Evolutionary conservation across 2,329 filamentous ascomycete genomes (phyloP).

Genomic region (Trematosphaeria pertusa): DNA sequence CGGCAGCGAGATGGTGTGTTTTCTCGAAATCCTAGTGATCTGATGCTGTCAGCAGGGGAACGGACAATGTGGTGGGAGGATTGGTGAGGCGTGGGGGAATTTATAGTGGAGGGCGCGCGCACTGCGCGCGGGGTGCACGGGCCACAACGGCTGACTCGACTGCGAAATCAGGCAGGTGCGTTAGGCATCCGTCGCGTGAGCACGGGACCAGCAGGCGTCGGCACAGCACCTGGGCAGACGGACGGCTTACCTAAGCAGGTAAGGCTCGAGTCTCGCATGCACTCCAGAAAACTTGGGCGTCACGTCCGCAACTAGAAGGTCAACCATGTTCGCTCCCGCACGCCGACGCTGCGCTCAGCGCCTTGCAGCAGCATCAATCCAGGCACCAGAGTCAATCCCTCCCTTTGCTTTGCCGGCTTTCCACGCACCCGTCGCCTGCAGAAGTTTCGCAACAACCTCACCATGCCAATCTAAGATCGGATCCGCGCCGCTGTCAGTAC

Average conservation of each 20-base stretch:
- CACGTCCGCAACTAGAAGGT: conserved; percentile 13
- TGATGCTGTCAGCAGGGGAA: too few relatives aligned
- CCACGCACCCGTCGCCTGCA: conserved; percentile 54
- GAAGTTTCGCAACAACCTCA: conserved; percentile 75
- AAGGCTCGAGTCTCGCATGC: too few relatives aligned
- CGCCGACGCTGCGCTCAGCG: conserved; percentile 63
- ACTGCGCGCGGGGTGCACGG: too few relatives aligned
- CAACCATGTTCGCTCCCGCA: conserved; percentile 69
- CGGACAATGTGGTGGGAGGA: too few relatives aligned
- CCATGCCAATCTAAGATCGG: conserved; percentile 82
- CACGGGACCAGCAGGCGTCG: conserved; percentile 10
- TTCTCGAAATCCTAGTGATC: too few relatives aligned
- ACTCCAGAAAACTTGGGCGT: conserved; percentile 34
- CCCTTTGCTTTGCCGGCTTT: conserved; percentile 77
- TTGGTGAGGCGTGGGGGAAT: too few relatives aligned
- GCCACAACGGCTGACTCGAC: too few relatives aligned
- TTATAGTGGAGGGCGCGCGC: too few relatives aligned
- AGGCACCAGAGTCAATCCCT: conserved; percentile 63
- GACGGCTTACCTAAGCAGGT: conserved; percentile 9
- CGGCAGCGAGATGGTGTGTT: too few relatives aligned
- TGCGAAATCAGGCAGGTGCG: neutral
- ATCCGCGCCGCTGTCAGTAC: conserved; percentile 61
- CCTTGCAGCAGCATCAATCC: conserved; percentile 56
- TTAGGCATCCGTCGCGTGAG: conserved; percentile 5
- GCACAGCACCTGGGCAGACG: too few relatives aligned